Evolutionary conservation across 2,329 filamentous ascomycete genomes (phyloP), one percentile per base, ranked within the genome.

Genomic region (Hypomyces perniciosus): DNA sequence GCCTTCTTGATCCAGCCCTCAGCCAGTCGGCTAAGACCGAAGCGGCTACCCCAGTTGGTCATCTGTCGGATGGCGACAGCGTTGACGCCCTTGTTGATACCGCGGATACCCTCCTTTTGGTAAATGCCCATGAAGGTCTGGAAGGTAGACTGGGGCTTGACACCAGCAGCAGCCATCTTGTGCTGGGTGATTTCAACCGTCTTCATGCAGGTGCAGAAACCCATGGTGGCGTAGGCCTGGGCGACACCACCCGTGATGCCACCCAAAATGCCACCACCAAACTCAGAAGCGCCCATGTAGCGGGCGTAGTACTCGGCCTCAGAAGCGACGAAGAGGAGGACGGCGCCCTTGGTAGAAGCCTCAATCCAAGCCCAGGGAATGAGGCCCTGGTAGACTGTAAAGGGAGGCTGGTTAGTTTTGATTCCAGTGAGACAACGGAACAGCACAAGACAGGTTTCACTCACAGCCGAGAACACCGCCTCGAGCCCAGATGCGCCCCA

Each of bases 201-300:
- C 85, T 99, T 99, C 93, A 99, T 99, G 83, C 93, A 99, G 56
- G 93, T 99, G 76, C 93, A 99, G 84, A 99, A 99, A 61, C 93
- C 93, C 92, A 99, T 99, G 70, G 93, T 99, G 59, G 93, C 93
- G 71, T 99, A 99, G 54, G 93, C 93, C 77, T 99, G 93, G 43
- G 92, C 93, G 53, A 99, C 84, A 80, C 93, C 93, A 68, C 93
- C 93, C 26, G 84, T 80, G 78, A 99, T 90, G 72, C 93, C 93
- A 65, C 93, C 93, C 31, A 79, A 68, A 74, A 99, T 97, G 68
- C 93, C 93, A 61, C 85, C 83, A 46, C 87, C 78, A 71, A 99
- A 97, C 71, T 95, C 86, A 64, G 80, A 83, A 56, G 90, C 92
- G 61, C 93, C 93, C 56, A 85, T 81, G 60, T 78, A 77, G 66